Percentiles rank a stretch among this genome's conserved stretches.
Evolutionary conservation across 768 basidiomycete species (phyloP).

Genomic region (Suillus cothurnatus): DNA sequence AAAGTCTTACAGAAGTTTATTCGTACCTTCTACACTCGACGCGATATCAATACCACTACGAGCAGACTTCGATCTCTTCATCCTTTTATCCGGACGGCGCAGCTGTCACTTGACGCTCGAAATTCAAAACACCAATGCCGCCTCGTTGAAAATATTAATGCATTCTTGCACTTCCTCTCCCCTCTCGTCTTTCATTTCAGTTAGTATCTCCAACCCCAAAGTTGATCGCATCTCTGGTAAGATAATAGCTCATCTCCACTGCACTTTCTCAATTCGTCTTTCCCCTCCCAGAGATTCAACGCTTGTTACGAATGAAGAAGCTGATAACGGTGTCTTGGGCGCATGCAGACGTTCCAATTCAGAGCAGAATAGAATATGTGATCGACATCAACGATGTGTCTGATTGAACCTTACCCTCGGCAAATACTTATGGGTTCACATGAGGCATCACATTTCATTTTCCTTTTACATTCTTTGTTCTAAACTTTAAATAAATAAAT

Average conservation of each 20-base stretch:
- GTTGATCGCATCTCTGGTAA: neutral
- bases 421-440: neutral
- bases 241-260: neutral
- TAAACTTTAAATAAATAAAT: constrained; percentile 3
- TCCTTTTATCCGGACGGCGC: neutral
- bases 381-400: neutral
- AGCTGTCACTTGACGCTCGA: neutral
- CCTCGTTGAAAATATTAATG: neutral
- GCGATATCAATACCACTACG: neutral
- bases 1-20: neutral
- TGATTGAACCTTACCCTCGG: constrained; percentile 1
- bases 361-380: neutral
- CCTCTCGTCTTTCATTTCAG: neutral
- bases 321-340: neutral
- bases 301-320: neutral
- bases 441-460: neutral
- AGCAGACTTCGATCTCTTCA: neutral
- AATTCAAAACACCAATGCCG: neutral
- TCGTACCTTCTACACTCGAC: neutral
- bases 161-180: neutral
- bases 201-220: neutral
- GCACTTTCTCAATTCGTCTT: neutral
- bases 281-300: neutral
- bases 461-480: neutral
- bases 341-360: neutral